Evolutionary conservation across 768 basidiomycete species (phyloP), one percentile per base, ranked within the genome.

Genomic region (Suillus subalutaceus): DNA sequence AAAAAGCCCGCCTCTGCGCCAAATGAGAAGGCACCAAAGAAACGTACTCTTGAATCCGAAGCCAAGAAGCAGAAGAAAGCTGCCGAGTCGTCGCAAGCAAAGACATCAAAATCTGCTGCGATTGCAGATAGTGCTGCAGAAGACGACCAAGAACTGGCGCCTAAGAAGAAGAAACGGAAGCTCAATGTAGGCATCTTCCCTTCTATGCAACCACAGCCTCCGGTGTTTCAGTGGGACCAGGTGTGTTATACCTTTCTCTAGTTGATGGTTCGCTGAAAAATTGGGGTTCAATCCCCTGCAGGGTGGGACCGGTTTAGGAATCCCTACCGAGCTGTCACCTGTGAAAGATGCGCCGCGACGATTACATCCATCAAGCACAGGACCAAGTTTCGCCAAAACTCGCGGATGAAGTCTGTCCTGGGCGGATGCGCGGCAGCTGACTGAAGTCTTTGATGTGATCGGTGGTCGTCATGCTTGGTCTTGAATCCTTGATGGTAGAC

Each of bases 101-200:
- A 72, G 58, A 18, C 67, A 52, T 63, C 64, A 12, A 71, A 66
- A 30, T 6, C 55, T 40, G 68, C 65, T 32, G 71, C 69, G 0
- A 71, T 65, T 23, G 64, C 60, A 1, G 77, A 74, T 38, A 72
- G 69, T 2, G 41, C 56, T 7, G 55, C 37, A 15, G 69, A 64
- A 18, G 72, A 18, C 37, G 75, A 72, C 30, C 62, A 73, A 30
- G 77, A 74, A 60, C 70, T 46, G 7, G 77, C 66, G 10, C 83
- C 78, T 18, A 88, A 86, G 78, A 90, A 89, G 80, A 91, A 90
- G 78, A 90, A 86, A 71, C 84, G 89, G 67, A 90, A 88, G 77
- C 86, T 92, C 63, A 87, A 88, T 66, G 69, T 90, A n/a, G 89
- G 89, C 71, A 78, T 60, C 18, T 60, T 60, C 41, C 59, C 59